Conservation (phyloP, 2,329 filamentous ascomycete genomes). For the Moelleriella libera region DNA sequence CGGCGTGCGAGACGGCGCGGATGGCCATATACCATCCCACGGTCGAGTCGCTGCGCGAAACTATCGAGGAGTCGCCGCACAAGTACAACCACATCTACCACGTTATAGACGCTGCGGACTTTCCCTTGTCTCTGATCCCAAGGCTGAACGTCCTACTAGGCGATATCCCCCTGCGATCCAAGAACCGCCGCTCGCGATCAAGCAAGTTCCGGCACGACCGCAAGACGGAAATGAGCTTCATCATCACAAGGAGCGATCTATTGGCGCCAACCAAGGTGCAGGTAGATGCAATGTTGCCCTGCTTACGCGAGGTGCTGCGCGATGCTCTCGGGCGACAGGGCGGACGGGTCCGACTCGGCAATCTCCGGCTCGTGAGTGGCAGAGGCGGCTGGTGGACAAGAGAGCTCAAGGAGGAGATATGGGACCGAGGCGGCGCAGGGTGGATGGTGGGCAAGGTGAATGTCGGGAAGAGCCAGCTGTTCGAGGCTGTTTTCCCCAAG, state of each 20-base stretch:
- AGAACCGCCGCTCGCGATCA: conserved; percentile 62
- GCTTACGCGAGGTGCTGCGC: conserved; percentile 62
- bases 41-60: conserved; percentile 66
- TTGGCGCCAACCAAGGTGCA: conserved; percentile 72
- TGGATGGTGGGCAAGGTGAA: conserved; percentile 99
- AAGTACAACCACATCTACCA: conserved; percentile 93
- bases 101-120: conserved; percentile 87
- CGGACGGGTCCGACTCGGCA: conserved; percentile 66
- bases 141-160: conserved; percentile 57
- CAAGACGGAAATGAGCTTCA: conserved; percentile 70
- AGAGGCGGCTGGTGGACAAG: conserved; percentile 85
- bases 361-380: conserved; percentile 75
- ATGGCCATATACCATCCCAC: conserved; percentile 67
- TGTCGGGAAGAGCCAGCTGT: conserved; percentile 89
- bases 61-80: conserved; percentile 77
- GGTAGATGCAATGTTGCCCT: conserved; percentile 77
- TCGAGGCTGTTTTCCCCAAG: conserved; percentile 77
- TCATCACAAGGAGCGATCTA: conserved; percentile 80
- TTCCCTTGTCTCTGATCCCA: conserved; percentile 83
- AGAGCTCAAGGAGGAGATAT: conserved; percentile 74
- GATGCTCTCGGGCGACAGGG: conserved; percentile 57
- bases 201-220: conserved; percentile 52
- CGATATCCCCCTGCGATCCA: conserved; percentile 59
- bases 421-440: conserved; percentile 65
- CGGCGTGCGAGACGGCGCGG: conserved; percentile 28